Percentiles rank a stretch among this genome's conserved stretches.
Evolutionary conservation across 352 stramenopile species (phyloP).

Genomic region (Phytophthora sp.): DNA sequence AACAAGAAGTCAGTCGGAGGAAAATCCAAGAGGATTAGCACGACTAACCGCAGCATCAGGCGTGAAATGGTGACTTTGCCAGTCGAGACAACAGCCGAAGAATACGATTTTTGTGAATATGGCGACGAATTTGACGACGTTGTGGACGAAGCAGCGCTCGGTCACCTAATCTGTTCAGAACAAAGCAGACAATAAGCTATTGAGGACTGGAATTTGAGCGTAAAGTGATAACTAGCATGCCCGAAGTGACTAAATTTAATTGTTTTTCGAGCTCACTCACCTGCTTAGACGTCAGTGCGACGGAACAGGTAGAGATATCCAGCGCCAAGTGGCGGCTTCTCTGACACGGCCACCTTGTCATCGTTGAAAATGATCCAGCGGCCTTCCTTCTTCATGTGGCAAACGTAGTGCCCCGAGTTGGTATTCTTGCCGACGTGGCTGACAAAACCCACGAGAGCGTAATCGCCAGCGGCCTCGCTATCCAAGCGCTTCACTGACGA

Average conservation of each 20-base stretch:
- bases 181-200: slow-evolving; percentile 14
- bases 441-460: slow-evolving; percentile 97
- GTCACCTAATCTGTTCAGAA: slow-evolving; percentile 53
- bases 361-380: slow-evolving; percentile 99
- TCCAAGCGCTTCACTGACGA: slow-evolving; percentile 62
- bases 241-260: slow-evolving; percentile 19
- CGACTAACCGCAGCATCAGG: no score
- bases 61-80: background rate
- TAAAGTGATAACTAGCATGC: no score
- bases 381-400: slow-evolving; percentile 96
- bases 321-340: slow-evolving; percentile 93
- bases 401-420: slow-evolving; percentile 98
- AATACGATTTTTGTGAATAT: slow-evolving; percentile 68
- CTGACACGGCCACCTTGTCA: slow-evolving; percentile 96
- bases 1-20: slow-evolving; percentile 4
- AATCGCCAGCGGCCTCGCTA: slow-evolving; percentile 62
- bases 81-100: slow-evolving; percentile 17
- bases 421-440: slow-evolving; percentile 99
- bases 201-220: no score
- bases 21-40: slow-evolving; percentile 7
- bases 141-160: slow-evolving; percentile 70
- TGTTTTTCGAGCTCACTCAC: slow-evolving; percentile 19
- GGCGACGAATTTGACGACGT: slow-evolving; percentile 86
- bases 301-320: slow-evolving; percentile 97
- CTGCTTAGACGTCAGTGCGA: slow-evolving; percentile 47